Conservation (phyloP, 176 grass and related monocot species). For the Paspalum vaginatum region DNA sequence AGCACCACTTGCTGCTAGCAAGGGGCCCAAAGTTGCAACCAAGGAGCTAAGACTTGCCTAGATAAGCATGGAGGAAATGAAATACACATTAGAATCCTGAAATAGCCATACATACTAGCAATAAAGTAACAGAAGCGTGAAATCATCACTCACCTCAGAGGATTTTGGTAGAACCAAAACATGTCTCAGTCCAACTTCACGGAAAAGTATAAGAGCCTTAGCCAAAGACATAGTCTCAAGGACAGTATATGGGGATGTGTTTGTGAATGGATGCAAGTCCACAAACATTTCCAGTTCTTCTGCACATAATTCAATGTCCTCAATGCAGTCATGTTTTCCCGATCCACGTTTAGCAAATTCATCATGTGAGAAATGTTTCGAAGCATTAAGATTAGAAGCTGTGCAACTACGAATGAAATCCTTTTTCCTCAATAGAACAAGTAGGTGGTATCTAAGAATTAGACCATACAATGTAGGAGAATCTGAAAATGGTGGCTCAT, state of each 20-base stretch:
- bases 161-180: constrained; percentile 91
- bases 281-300: constrained; percentile 94
- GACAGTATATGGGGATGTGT: constrained; percentile 94
- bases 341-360: constrained; percentile 90
- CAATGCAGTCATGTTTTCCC: constrained; percentile 69
- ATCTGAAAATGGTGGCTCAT: constrained; percentile 75
- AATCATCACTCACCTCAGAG: constrained; percentile 51
- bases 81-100: background rate
- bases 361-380: constrained; percentile 59
- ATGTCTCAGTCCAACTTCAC: constrained; percentile 88
- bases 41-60: background rate
- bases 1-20: background rate
- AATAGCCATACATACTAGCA: background rate
- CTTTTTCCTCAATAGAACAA: constrained; percentile 91
- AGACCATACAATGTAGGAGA: constrained; percentile 71
- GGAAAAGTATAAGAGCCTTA: constrained; percentile 92
- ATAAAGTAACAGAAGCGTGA: constrained; percentile 1
- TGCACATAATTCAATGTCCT: constrained; percentile 62
- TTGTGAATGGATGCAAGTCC: constrained; percentile 92
- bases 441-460: constrained; percentile 75
- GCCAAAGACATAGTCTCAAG: constrained; percentile 95
- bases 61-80: background rate
- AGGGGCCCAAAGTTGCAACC: background rate
- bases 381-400: constrained; percentile 44
- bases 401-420: constrained; percentile 48